Conservation (phyloP, 2,329 filamentous ascomycete genomes). For the Sporothrix brasiliensis region DNA sequence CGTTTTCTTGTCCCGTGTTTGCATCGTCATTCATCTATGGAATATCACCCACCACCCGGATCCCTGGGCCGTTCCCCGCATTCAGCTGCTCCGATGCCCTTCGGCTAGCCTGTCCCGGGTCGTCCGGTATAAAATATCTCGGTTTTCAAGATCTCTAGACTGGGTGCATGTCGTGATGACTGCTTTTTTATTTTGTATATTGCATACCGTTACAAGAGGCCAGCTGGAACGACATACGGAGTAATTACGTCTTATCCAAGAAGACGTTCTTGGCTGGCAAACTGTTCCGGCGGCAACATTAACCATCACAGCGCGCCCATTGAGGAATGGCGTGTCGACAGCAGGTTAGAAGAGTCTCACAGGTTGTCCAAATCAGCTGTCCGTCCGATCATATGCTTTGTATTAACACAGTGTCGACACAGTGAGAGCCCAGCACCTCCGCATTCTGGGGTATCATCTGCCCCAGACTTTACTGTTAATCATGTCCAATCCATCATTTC, state of each 20-base stretch:
- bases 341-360: background rate
- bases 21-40: background rate
- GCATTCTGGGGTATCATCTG: slow-evolving; percentile 10
- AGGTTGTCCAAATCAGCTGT: background rate
- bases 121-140: background rate
- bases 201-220: background rate
- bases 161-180: background rate
- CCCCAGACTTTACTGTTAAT: background rate
- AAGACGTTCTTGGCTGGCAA: background rate
- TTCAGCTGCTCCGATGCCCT: background rate
- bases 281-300: background rate
- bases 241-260: background rate
- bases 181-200: background rate
- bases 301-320: background rate
- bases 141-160: background rate
- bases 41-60: background rate
- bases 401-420: slow-evolving; percentile 20
- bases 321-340: slow-evolving; percentile 10
- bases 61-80: slow-evolving; percentile 23
- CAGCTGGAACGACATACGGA: background rate
- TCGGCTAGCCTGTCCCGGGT: background rate
- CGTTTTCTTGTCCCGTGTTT: background rate
- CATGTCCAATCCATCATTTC: background rate
- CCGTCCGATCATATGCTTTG: slow-evolving; percentile 9
- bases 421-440: background rate